Base-by-base conservation (phyloP, 192 early-diverging fungal species). In the Chytriomyces confervae region DNA sequence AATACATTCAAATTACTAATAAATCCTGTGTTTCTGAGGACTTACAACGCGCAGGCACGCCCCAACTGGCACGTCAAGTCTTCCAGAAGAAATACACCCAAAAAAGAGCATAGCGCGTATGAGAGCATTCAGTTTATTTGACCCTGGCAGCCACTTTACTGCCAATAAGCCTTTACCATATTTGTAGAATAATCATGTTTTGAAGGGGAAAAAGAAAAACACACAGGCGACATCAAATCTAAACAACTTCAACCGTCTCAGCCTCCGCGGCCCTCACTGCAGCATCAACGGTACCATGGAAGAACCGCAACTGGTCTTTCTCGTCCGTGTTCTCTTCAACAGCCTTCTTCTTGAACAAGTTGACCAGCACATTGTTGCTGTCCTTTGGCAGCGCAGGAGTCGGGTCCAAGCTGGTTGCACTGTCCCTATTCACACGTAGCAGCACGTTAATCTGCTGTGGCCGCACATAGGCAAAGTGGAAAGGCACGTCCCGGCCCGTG, bases 381-480 rank as follows among this genome's bases (percentile, higher is more conserved):
- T 65, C 63, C 18, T 16, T 23, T n/a, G 16, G 16, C 16, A 65
- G 18, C 63, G 11, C 63, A 65, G 11, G 63, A n/a, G 11, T 23
- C 11, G 63, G 63, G 57, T 60, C 57, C 57, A 16, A 60, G 20
- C 20, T 60, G 13, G 57, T 18, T 60, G 13, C 16, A 60, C 20
- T 20, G 57, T 20, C 57, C 16, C 57, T 16, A 2, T 60, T 60
- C 29, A 65, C 63, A 27, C 27, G n/a, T 24, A 65, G 63, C 11
- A 84, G 73, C 48, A 71, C 51, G 36, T 64, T 64, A 45, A 80
- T 50, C 24, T 81, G 63, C 46, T 51, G 51, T 27, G 69, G 66
- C 18, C 66, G 44, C 24, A 86, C 84, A 72, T 79, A 70, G 24
- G 87, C 89, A 75, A 91, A 91, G 73, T 89, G 84, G 84, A 89